These are phyloP conservation scores for Malania oleifera DNA, from an alignment of 164 flowering plant species.

Conservation along the genomic window DNA sequence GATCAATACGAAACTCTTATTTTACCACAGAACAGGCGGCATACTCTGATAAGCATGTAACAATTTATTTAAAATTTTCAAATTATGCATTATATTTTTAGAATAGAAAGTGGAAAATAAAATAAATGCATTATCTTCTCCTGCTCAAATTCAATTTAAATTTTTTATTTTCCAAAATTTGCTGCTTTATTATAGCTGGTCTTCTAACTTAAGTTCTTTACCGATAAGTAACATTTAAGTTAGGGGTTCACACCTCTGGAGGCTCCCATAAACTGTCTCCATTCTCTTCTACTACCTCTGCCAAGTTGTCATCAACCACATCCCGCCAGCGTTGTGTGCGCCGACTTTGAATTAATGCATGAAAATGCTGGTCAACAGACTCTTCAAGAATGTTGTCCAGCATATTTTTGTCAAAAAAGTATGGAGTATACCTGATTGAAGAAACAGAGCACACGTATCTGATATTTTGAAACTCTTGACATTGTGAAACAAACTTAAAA, in stretches of 20 bases:
- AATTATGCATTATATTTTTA: too few relatives aligned
- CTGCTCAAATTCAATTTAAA: too few relatives aligned
- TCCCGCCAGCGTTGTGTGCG: conserved; percentile 72
- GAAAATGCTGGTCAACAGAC: conserved; percentile 89
- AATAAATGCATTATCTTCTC: too few relatives aligned
- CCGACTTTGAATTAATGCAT: conserved; percentile 70
- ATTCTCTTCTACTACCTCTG: conserved; percentile 72
- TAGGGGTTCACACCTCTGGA: conserved; percentile 61
- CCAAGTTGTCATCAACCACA: conserved; percentile 64
- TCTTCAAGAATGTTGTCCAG: conserved; percentile 92
- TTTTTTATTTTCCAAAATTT: too few relatives aligned
- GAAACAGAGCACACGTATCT: neutral
- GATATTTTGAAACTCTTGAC: too few relatives aligned
- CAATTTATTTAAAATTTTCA: too few relatives aligned
- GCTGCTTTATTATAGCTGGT: too few relatives aligned
- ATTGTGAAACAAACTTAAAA: neutral
- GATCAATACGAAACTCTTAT: neutral
- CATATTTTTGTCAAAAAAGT: conserved; percentile 85
- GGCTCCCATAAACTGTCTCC: conserved; percentile 72
- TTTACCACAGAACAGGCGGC: too few relatives aligned
- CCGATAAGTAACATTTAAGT: neutral
- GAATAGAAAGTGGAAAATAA: too few relatives aligned
- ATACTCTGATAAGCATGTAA: too few relatives aligned
- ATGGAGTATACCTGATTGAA: conserved; percentile 83
- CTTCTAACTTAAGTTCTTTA: too few relatives aligned